Base-by-base conservation (phyloP, 306 rosid species). In the Dalbergia cochinchinensis region DNA sequence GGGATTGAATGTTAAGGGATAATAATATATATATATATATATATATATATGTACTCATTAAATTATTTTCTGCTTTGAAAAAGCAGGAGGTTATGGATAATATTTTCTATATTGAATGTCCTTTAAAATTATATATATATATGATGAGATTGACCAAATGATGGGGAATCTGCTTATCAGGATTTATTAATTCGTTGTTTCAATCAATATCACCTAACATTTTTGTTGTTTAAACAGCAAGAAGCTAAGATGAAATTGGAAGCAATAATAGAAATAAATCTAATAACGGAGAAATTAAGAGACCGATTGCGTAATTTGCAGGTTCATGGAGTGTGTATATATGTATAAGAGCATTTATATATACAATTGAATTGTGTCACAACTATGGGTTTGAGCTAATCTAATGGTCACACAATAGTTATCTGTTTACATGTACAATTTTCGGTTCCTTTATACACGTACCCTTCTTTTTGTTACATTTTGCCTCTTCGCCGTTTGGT, bases 71-170 rank as follows among this genome's bases (percentile, higher is more conserved):
- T 26, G 3, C 61, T 47, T 20, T 6, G 7, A 19, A 13, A 85
- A 73, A 51, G 2, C 1, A 72, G 60, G 34, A 57, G 5, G 51
- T 37, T 22, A 10, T 57, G 82, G 88, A 82, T 77, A 73, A 72
- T n/a, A 7, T 79, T 53, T 61, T 66, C 44, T 55, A 69, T 33
- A 39, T 69, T 3, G 51, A 72, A 63, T 66, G 37, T 5, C 66
- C 33, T 20, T 67, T 5, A 33, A 55, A 39, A 35, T 45, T 19
- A 22, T 20, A 22, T 53, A 59, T 68, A 35, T 4, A 37, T 12
- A 50, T 4, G 57, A 50, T 48, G 13, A 35, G 16, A 14, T 83
- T 83, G 79, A 77, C 82, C 70, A 55, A 77, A 71, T 44, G 58
- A 77, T 65, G 82, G 37, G 70, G 73, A 44, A 45, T 11, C 22